Base-by-base conservation (phyloP, 2,329 filamentous ascomycete genomes). In the Colletotrichum shisoi region DNA sequence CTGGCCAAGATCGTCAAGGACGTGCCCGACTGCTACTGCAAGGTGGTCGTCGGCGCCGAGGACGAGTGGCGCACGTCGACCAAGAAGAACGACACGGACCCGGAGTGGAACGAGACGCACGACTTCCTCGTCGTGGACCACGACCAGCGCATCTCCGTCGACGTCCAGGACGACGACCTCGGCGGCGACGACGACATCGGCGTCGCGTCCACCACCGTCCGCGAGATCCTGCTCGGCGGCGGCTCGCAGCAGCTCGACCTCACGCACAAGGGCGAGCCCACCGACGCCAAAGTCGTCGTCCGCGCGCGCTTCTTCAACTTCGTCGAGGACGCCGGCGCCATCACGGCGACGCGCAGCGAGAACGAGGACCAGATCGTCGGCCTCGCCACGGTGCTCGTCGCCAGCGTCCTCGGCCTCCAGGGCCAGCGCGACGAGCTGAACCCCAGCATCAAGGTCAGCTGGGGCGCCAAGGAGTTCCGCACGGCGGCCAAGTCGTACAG, bases 91-190 rank as follows among this genome's bases (percentile, higher is more conserved):
- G 73, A 77, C 39, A 74, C 73, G 39, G 74, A 81, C 40, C 82
- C 82, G 0, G 75, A 74, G 27, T 84, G 81, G 81, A 79, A 82
- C 70, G 81, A 84, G 72, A 81, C 79, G 2, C 77, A 80, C 67
- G 81, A 83, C 70, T 83, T 83, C 71, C 73, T 83, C 2, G 76
- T 84, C 2, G 71, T 75, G 9, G 81, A 83, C 68, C 76, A 76
- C 68, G 81, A 83, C 48, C 82, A 84, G 66, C 59, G 57, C 31
- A 77, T 84, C 59, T 62, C 74, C 4, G 45, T 80, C 31, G 78
- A 82, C 37, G 72, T 84, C 21, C 72, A 81, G 44, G 82, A 84
- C 62, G 76, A 81, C 12, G 82, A 84, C 61, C 70, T 80, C 6
- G 75, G 70, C 1, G 74, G 72, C 17, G 78, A 81, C 62, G 80